Base-by-base conservation (phyloP, 2,329 filamentous ascomycete species). In the Fusarium duplospermum region DNA sequence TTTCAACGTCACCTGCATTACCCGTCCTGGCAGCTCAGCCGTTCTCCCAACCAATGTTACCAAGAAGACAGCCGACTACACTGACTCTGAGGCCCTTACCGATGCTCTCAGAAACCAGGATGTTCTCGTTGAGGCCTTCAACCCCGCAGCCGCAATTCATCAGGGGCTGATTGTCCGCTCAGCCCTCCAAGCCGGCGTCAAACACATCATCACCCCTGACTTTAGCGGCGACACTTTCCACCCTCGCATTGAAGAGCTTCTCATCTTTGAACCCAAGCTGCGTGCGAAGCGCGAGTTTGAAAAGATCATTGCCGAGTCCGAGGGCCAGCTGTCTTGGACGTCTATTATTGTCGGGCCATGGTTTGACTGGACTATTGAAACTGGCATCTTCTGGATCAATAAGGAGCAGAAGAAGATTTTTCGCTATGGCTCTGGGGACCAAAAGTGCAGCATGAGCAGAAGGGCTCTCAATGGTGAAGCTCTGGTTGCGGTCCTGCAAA, bases 361-460 rank as follows among this genome's bases (percentile, higher is more conserved):
- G 56, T 40, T 58, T 18, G 56, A 58, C 35, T 58, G 56, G 56
- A 58, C 56, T 0, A 58, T 58, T 38, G 56, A 58, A 18, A 40
- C 33, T 8, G 35, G 56, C 6, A 38, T 58, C 24, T 58, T 58
- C 10, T 58, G 56, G 35, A n/a, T 58, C 22, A 58, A 58, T 16
- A 58, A n/a, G 8, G 22, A 58, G 16, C 22, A 58, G 35, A 24
- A 27, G 3, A 38, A 9, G 10, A 58, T 40, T n/a, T 20, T n/a
- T 7, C 56, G 35, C 56, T 58, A 40, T 20, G 66, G 69, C 4
- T 71, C 69, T 14, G 69, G 69, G 3, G 24, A 69, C 14, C 69
- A 71, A 10, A 65, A 61, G 33, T 63, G 52, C 59, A 62, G 62
- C 18, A 69, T 71, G 35, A 71, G 66, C 33, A 47, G 62, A n/a